Conservation (phyloP, 805 yeast species). For the Sugiyamaella smithiae region DNA sequence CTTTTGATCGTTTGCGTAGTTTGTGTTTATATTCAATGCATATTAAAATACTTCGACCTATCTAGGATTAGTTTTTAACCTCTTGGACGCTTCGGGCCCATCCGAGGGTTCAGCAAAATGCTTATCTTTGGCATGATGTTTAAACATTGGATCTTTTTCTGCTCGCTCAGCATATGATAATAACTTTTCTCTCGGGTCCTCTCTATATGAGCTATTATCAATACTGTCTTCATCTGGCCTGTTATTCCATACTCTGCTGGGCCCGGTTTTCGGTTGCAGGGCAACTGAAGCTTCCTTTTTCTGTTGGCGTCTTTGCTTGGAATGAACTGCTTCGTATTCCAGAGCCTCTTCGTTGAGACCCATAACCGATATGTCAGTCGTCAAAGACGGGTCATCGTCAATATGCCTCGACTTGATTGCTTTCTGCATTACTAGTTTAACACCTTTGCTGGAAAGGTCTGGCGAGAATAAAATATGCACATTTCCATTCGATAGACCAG, state of each 20-base stretch:
- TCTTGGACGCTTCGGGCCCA: no score
- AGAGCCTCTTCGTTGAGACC: conserved; percentile 29
- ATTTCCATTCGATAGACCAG: conserved; percentile 30
- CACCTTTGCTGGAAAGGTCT: conserved; percentile 30
- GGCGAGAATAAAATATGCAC: conserved; percentile 31
- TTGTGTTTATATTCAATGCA: no score
- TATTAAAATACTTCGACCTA: no score
- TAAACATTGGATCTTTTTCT: conserved; percentile 25
- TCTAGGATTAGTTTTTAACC: no score
- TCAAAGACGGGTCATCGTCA: conserved; percentile 30
- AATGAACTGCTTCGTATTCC: conserved; percentile 11
- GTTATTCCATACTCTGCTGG: conserved; percentile 22
- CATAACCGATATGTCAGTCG: conserved; percentile 27
- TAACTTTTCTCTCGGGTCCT: conserved; percentile 36
- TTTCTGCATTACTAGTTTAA: conserved; percentile 26
- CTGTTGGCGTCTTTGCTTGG: conserved; percentile 7
- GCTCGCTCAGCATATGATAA: conserved; percentile 33
- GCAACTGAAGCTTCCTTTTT: conserved; percentile 10
- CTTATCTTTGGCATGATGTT: conserved; percentile 5
- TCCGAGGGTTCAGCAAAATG: conserved; percentile 12
- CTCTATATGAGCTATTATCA: conserved; percentile 11
- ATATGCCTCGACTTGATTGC: conserved; percentile 31
- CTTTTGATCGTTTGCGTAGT: no score
- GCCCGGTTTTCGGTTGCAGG: conserved; percentile 20
- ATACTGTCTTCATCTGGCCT: conserved; percentile 24